These are phyloP conservation scores for Sphaerulina musiva DNA, from an alignment of 2,329 filamentous ascomycete species.

Conservation along the genomic window DNA sequence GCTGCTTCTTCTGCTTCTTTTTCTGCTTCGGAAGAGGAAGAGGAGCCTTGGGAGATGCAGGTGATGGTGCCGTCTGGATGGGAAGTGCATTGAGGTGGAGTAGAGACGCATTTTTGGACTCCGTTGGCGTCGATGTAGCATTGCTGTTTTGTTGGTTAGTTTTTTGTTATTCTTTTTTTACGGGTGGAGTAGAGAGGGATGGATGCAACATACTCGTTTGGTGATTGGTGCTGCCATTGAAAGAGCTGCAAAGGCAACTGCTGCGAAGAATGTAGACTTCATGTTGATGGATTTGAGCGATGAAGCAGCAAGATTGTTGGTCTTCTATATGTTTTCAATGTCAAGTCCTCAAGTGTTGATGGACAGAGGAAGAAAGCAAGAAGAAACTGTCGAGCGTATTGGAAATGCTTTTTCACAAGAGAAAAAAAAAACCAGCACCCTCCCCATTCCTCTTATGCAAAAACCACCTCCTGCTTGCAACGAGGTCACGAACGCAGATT, in stretches of 20 bases:
- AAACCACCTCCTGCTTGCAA: background rate
- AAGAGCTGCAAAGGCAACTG: conserved; percentile 6
- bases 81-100: conserved; percentile 13
- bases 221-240: conserved; percentile 10
- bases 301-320: background rate
- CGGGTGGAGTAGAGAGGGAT: background rate
- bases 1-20: too few relatives aligned
- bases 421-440: background rate
- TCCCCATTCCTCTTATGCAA: conserved; percentile 2
- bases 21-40: too few relatives aligned
- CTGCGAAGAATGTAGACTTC: conserved; percentile 12
- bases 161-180: background rate
- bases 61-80: conserved; percentile 8
- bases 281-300: conserved; percentile 5
- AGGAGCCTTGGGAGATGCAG: conserved; percentile 12
- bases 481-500: background rate
- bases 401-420: background rate
- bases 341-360: background rate
- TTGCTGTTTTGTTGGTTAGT: background rate
- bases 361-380: too few relatives aligned
- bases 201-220: conserved; percentile 2
- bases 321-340: background rate
- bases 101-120: conserved; percentile 15
- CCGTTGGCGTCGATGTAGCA: conserved; percentile 13
- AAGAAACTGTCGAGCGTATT: background rate